Conservation (phyloP, 2,329 filamentous ascomycete species). For the Pseudopithomyces chartarum region DNA sequence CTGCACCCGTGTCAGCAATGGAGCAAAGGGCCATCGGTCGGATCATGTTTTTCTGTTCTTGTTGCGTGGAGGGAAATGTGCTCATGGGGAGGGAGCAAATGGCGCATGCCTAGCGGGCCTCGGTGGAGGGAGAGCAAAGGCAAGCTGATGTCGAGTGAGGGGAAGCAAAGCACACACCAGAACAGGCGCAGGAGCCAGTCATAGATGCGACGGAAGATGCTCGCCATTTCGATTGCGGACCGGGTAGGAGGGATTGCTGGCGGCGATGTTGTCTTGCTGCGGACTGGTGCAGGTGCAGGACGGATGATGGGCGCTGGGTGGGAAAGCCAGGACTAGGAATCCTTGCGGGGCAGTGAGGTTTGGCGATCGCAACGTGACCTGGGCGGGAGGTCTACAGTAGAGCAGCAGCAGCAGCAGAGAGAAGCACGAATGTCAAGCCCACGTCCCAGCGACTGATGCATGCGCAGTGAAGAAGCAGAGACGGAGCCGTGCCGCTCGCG, state of each 20-base stretch:
- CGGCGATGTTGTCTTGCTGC: constrained; percentile 27
- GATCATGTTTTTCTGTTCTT: constrained; percentile 20
- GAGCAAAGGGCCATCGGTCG: constrained; percentile 13
- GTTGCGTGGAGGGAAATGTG: constrained; percentile 12
- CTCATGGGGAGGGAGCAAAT: constrained; percentile 22
- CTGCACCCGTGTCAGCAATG: constrained; percentile 54
- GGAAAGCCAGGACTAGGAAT: constrained; percentile 36
- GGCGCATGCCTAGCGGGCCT: constrained; percentile 29
- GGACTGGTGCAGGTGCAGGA: constrained; percentile 18
- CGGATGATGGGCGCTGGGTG: constrained; percentile 30
- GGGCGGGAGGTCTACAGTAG: constrained; percentile 24
- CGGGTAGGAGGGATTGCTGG: constrained; percentile 36
- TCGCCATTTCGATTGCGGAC: constrained; percentile 67
- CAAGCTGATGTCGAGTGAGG: constrained; percentile 12
- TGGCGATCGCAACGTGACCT: constrained; percentile 34
- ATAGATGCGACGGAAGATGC: constrained; percentile 91
- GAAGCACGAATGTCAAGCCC: constrained; percentile 15
- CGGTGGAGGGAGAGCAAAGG: constrained; percentile 10
- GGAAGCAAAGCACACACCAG: constrained; percentile 72
- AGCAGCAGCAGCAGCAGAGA: too few species aligned
- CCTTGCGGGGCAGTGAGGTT: constrained; percentile 36
- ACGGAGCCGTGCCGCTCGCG: constrained; percentile 37
- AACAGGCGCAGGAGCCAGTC: constrained; percentile 98
- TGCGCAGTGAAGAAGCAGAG: constrained; percentile 26
- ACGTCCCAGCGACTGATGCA: constrained; percentile 13